Evolutionary conservation across 352 stramenopile species (phyloP).

Genomic region (Phytopythium vexans): DNA sequence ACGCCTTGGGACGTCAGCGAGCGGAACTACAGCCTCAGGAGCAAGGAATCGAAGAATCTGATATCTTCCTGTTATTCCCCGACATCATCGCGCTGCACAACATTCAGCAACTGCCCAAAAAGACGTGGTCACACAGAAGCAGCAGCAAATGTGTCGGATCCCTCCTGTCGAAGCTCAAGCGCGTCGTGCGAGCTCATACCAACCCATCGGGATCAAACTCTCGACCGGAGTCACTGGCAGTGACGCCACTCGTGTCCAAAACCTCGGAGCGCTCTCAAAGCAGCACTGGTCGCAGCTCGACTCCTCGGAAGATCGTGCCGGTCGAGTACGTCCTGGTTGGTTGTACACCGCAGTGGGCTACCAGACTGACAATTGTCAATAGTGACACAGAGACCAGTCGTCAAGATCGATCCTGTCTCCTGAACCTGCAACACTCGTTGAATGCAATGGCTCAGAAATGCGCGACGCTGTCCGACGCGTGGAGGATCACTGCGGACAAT

Average conservation of each 20-base stretch:
- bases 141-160: background rate
- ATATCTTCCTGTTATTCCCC: slow-evolving; percentile 26
- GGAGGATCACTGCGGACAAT: slow-evolving; percentile 47
- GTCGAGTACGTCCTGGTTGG: slow-evolving; percentile 17
- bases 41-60: background rate
- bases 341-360: background rate
- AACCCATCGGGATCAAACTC: background rate
- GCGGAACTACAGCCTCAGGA: slow-evolving; percentile 24
- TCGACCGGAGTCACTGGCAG: background rate
- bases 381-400: too few relatives aligned
- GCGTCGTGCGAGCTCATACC: background rate
- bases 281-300: slow-evolving; percentile 11
- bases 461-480: slow-evolving; percentile 37
- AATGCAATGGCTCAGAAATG: slow-evolving; percentile 3
- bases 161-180: background rate
- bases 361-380: background rate
- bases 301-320: slow-evolving; percentile 32
- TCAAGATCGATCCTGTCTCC: too few relatives aligned
- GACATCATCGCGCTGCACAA: slow-evolving; percentile 30
- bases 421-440: background rate
- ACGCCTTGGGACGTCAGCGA: slow-evolving; percentile 29
- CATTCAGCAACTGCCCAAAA: too few relatives aligned
- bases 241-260: slow-evolving; percentile 1
- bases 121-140: background rate
- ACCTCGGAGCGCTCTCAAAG: background rate